Percentiles rank a stretch among this genome's conserved stretches.
These are phyloP conservation scores for Kwoniella bestiolae DNA, from an alignment of 768 basidiomycete genomes.

Conservation along the genomic window DNA sequence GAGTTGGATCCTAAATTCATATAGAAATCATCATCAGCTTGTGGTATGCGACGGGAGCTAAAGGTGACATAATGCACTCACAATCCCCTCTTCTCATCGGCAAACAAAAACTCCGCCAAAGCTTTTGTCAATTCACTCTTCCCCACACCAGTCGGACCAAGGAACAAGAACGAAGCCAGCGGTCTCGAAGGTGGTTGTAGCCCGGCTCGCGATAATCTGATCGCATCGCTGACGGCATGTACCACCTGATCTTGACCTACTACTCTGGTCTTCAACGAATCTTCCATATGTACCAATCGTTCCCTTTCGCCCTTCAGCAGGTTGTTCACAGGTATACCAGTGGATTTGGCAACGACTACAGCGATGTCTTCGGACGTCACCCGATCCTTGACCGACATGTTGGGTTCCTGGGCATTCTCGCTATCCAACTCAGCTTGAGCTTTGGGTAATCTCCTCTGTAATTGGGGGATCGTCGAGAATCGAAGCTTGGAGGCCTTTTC, in stretches of 20 bases:
- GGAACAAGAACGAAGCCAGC: slow-evolving; percentile 88
- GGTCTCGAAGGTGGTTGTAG: slow-evolving; percentile 85
- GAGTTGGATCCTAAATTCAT: slow-evolving; percentile 79
- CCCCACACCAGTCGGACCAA: slow-evolving; percentile 55
- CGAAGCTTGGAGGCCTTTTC: slow-evolving; percentile 82
- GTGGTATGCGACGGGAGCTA: not conserved
- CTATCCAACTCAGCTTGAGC: slow-evolving; percentile 60
- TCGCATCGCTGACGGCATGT: slow-evolving; percentile 80
- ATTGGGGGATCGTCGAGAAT: slow-evolving; percentile 80
- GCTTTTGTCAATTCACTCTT: slow-evolving; percentile 91
- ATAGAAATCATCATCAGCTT: not conserved
- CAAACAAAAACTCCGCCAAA: slow-evolving; percentile 84
- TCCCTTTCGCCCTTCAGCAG: slow-evolving; percentile 86
- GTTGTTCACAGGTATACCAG: slow-evolving; percentile 88
- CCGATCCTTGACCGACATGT: slow-evolving; percentile 77
- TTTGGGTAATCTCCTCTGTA: slow-evolving; percentile 71
- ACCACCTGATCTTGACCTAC: slow-evolving; percentile 93
- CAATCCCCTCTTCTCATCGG: slow-evolving; percentile 84
- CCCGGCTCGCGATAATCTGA: slow-evolving; percentile 89
- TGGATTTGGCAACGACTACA: slow-evolving; percentile 81
- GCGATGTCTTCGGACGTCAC: slow-evolving; percentile 90
- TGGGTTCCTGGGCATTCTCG: slow-evolving; percentile 62
- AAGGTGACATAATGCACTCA: slow-evolving; percentile 57
- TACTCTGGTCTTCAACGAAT: slow-evolving; percentile 70
- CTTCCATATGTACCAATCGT: slow-evolving; percentile 92